A percentile compares a stretch with the other conserved stretches of the same genome.
Evolutionary conservation across 345 rosid species (phyloP).

Genomic region (Aquilaria sinensis): DNA sequence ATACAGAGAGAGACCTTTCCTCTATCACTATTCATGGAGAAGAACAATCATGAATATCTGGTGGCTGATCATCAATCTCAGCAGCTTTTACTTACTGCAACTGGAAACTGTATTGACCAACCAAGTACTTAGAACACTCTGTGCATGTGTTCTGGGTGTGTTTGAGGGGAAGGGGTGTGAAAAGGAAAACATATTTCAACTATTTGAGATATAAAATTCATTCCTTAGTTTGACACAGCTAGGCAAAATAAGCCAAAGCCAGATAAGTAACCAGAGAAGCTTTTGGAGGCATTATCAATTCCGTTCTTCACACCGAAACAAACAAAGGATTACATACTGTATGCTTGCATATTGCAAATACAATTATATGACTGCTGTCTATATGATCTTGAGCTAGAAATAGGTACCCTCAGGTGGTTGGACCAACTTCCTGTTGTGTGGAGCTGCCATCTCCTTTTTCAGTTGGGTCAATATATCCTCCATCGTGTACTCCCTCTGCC

Average conservation of each 20-base stretch:
- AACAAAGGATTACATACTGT: slow-evolving; percentile 37
- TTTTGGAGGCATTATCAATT: slow-evolving; percentile 32
- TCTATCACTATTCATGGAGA: too few relatives aligned
- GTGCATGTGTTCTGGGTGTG: too few relatives aligned
- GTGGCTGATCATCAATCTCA: too few relatives aligned
- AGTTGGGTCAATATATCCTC: slow-evolving; percentile 69
- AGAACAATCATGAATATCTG: too few relatives aligned
- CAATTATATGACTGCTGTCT: slow-evolving; percentile 21
- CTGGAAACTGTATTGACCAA: too few relatives aligned
- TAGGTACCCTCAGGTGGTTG: slow-evolving; percentile 85
- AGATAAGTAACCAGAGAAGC: slow-evolving; percentile 23
- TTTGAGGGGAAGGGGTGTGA: too few relatives aligned
- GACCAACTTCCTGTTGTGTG: slow-evolving; percentile 74
- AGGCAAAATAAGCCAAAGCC: slow-evolving; percentile 17
- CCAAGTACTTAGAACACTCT: too few relatives aligned
- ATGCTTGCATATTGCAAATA: slow-evolving; percentile 30
- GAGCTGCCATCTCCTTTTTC: slow-evolving; percentile 74
- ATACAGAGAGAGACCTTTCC: too few relatives aligned
- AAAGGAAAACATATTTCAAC: too few relatives aligned
- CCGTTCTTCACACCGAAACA: slow-evolving; percentile 29
- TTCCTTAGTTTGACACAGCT: slow-evolving; percentile 17
- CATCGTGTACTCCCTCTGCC: slow-evolving; percentile 80
- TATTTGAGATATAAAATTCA: too few relatives aligned
- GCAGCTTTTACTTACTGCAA: too few relatives aligned
- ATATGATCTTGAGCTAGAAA: slow-evolving; percentile 44